Base-by-base conservation (phyloP, 805 yeast species). In the Starmerella powellii region DNA sequence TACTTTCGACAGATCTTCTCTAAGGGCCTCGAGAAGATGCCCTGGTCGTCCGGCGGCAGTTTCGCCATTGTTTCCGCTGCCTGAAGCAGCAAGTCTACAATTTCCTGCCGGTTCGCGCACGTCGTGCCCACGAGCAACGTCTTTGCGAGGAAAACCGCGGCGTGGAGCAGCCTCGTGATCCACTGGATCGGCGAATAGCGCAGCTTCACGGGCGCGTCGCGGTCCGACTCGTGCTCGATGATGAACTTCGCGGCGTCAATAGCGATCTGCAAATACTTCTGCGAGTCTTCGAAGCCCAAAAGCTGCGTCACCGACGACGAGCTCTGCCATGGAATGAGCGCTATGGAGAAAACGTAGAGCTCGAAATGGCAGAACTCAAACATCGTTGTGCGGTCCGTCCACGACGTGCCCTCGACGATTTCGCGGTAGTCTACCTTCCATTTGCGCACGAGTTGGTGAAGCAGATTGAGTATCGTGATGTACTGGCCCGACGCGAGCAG, bases 71-170 rank as follows among this genome's bases (percentile, higher is more conserved):
- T 37, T 13, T n/a, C 17, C 3, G 40, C 34, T 8, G 40, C 40
- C 20, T 3, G 4, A 12, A 6, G 6, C 5, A 37, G 31, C 6
- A 28, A 6, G 16, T 16, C 13, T 5, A 37, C 40, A 17, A 21
- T 19, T 4, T 37, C 27, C 8, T 30, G 34, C 17, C 27, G 39
- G 4, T 34, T 31, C 18, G 29, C 18, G 10, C 31, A 20, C 6
- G 31, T 13, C 20, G 56, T 50, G 10, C 50, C 52, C 26, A 62
- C 46, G 26, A 59, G 49, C 24, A 82, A 78, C 56, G 91, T 82
- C 59, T 86, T 86, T 8, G 87, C 91, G 38, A 87, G 71, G 57
- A 85, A 86, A 1, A 94, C 91, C 13, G 85, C 86, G 0, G 95
- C 82, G 52, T 87, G 73, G 23, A 86, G 86, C 19, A 84, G 76